Conservation (phyloP, 1,284 basidiomycete species). For the Fomitopsis schrenkii region DNA sequence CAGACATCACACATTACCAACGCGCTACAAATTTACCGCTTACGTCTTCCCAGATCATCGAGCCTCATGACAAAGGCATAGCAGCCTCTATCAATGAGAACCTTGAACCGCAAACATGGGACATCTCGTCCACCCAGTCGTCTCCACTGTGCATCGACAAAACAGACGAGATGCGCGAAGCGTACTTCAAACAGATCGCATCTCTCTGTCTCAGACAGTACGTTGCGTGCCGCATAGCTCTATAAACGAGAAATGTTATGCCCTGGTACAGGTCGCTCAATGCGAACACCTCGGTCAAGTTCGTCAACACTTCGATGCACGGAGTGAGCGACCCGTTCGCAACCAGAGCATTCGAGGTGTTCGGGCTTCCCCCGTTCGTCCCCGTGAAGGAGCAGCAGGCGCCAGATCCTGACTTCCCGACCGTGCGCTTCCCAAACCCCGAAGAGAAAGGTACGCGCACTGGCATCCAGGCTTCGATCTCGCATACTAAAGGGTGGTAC, state of each 20-base stretch:
- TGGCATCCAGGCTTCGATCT: not conserved
- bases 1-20: not conserved
- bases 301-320: conserved; percentile 87
- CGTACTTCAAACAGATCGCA: conserved; percentile 52
- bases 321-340: conserved; percentile 74
- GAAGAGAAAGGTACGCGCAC: conserved; percentile 71
- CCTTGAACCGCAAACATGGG: conserved; percentile 52
- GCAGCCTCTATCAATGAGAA: conserved; percentile 59
- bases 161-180: conserved; percentile 54
- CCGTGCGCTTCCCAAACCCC: conserved; percentile 81
- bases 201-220: conserved; percentile 42
- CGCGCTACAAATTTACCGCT: not conserved
- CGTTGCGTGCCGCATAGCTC: conserved; percentile 4
- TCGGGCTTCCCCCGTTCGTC: conserved; percentile 55
- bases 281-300: conserved; percentile 20
- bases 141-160: conserved; percentile 48
- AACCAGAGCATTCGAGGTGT: conserved; percentile 49
- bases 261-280: conserved; percentile 28
- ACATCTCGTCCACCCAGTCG: conserved; percentile 29
- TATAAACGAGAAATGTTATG: not conserved
- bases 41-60: conserved; percentile 59
- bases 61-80: conserved; percentile 76
- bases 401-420: conserved; percentile 82
- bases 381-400: conserved; percentile 60
- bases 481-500: not conserved